Base-by-base conservation (phyloP, 2,329 filamentous ascomycete genomes). In the Xylaria sp. region DNA sequence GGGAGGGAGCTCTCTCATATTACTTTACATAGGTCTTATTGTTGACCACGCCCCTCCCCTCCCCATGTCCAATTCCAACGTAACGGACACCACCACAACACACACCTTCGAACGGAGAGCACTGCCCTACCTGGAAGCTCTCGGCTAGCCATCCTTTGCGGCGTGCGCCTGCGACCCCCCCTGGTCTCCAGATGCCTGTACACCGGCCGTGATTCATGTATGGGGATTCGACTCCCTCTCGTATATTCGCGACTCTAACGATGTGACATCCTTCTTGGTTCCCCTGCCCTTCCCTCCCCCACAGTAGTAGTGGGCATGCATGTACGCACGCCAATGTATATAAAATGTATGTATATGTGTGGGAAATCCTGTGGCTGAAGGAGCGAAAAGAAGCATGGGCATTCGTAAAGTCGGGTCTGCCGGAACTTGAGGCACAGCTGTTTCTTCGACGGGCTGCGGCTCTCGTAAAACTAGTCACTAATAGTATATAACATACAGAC, bases 341-440 rank as follows among this genome's bases (percentile, higher is more conserved):
- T 30, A 30, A 30, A 30, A 30, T 42, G 37, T 42, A 42, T 13
- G 37, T 42, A 42, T 42, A 57, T 57, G 61, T 65, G 63, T 62
- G 49, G 59, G 50, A 44, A 50, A 53, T 65, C 66, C 66, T 60
- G 59, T 55, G 39, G 55, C 49, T 51, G 57, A 55, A 47, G 52
- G 37, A 42, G 37, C 23, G 23, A 49, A 50, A 59, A 10, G 30
- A 54, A 47, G 51, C 63, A 52, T 65, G 59, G 46, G 72, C 69
- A 53, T 68, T 75, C 60, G 63, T 76, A 63, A 73, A 73, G 49
- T 72, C 34, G 68, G 66, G 55, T 72, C 70, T 63, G 72, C 71
- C 34, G 73, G 71, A 44, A 72, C 75, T 51, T 30, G 5, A 7
- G 49, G 3, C 59, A 55, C 37, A 42, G 37, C 37, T 10, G 37